phyloP scores from a whole-genome alignment of 257 asterid genomes.

The Rauvolfia tetraphylla region DNA sequence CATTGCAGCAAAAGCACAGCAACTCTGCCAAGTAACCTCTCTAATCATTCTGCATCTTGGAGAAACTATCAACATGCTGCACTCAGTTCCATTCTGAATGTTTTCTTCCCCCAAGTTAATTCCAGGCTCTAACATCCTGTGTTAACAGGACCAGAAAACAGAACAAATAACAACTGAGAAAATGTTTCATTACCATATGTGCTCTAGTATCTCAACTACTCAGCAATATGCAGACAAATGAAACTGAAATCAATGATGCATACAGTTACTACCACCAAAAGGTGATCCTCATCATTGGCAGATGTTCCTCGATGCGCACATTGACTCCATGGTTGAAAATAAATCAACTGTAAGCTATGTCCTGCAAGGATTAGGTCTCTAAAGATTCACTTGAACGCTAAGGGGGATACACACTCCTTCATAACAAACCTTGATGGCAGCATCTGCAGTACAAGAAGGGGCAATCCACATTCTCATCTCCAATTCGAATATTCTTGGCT shows the following conservation, averaged over 20 bases:
- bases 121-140: background rate
- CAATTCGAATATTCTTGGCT: background rate
- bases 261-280: background rate
- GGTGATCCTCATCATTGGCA: background rate
- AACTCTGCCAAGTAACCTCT: background rate
- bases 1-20: background rate
- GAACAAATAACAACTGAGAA: background rate
- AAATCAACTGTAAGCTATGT: background rate
- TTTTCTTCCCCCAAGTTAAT: slow-evolving; percentile 1
- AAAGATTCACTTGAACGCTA: background rate
- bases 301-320: background rate
- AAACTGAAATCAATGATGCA: background rate
- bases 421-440: background rate
- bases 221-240: background rate
- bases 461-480: background rate
- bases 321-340: background rate
- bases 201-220: background rate
- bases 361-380: background rate
- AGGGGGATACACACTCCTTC: background rate
- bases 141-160: background rate
- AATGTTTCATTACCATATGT: background rate
- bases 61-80: background rate
- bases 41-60: background rate
- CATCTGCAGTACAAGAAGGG: background rate
- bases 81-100: background rate